Conservation (phyloP, 257 asterid species). For the Penstemon barbatus region DNA sequence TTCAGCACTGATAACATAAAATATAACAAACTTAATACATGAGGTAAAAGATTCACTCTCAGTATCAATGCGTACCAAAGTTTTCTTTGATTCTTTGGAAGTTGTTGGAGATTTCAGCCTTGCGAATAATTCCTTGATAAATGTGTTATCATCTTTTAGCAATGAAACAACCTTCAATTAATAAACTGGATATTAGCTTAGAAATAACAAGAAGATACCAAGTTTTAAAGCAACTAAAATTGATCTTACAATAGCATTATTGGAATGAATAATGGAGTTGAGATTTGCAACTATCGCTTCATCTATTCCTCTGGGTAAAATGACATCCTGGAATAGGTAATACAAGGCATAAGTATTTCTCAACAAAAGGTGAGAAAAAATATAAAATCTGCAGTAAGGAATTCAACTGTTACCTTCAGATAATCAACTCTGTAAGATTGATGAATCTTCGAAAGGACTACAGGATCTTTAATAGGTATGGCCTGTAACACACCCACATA, state of each 20-base stretch:
- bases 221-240: constrained; percentile 20
- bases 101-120: constrained; percentile 69
- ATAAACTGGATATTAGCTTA: constrained; percentile 28
- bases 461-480: constrained; percentile 77
- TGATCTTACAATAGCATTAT: constrained; percentile 78
- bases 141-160: constrained; percentile 81
- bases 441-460: constrained; percentile 86
- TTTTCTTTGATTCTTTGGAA: constrained; percentile 67
- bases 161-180: constrained; percentile 71
- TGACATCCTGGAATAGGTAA: constrained; percentile 70
- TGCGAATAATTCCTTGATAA: constrained; percentile 83
- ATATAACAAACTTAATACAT: background rate
- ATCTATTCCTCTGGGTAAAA: constrained; percentile 78
- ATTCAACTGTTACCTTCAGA: constrained; percentile 61
- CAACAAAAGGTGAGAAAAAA: constrained; percentile 3
- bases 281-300: constrained; percentile 70
- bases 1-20: background rate
- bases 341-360: constrained; percentile 30
- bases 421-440: constrained; percentile 90
- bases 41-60: background rate
- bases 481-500: constrained; percentile 50
- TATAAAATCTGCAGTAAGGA: constrained; percentile 13
- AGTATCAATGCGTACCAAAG: constrained; percentile 51
- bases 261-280: constrained; percentile 75
- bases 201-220: constrained; percentile 14